Base-by-base conservation (phyloP, 805 yeast species). In the Schwanniomyces occidentalis region DNA sequence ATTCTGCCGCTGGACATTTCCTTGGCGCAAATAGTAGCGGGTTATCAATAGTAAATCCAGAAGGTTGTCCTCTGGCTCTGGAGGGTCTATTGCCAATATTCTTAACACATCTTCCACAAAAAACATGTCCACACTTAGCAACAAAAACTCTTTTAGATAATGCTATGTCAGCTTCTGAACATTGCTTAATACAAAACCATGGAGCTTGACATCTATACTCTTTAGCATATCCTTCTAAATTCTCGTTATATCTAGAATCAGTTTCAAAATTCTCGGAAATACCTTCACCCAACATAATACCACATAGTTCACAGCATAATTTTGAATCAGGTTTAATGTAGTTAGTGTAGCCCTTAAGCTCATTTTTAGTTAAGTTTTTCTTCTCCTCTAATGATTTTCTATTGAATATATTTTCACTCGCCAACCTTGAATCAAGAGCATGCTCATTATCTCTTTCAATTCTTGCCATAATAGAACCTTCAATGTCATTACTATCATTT, bases 71-170 rank as follows among this genome's bases (percentile, higher is more conserved):
- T 42, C 34, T 49, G 26, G 45, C 48, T 26, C 38, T 36, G 17
- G 50, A 32, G n/a, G 66, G 63, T 33, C 71, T 50, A 46, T 73
- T 70, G 12, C 73, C 73, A n/a, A 83, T 78, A 46, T 79, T 74
- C 44, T 76, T 76, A 15, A 83, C 84, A 60, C 96, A 88, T 26
- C 91, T 60, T 1, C 96, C 96, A 58, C 96, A 88, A 54, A 77
- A 88, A 0, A 80, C 74, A 62, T 88, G 96, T 0, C 96, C 96
- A 65, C 96, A 88, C 24, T 58, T 61, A 0, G 85, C 73, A 13
- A 73, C 70, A 50, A 81, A 88, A 2, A 83, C 73, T 40, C 88
- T 71, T 48, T 70, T 77, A 0, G 90, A 82, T 21, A 85, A 61
- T 36, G 75, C 81, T 13, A 63, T 49, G 49, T 85, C 95, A 0